These are phyloP conservation scores for Boletus pseudopeckii DNA, from an alignment of 768 basidiomycete genomes.

Conservation along the genomic window DNA sequence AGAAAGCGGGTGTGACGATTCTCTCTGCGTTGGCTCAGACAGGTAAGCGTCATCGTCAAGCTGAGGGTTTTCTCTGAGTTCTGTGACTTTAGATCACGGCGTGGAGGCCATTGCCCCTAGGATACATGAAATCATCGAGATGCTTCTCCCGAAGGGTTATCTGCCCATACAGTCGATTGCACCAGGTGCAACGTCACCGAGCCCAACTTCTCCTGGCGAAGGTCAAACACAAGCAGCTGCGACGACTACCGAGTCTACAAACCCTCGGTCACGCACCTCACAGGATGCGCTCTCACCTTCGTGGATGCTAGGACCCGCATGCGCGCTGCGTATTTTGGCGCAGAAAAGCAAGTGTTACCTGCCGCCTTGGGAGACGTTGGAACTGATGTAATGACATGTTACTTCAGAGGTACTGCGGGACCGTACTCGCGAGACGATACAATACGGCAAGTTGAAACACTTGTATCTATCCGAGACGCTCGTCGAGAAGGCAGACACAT, in stretches of 20 bases:
- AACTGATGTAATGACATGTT: neutral
- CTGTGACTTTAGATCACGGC: conserved; percentile 12
- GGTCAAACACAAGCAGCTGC: neutral
- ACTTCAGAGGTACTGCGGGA: conserved; percentile 11
- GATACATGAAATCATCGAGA: conserved; percentile 13
- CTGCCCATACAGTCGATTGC: neutral
- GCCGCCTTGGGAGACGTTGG: neutral
- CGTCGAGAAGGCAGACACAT: conserved; percentile 12
- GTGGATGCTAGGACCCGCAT: conserved; percentile 25
- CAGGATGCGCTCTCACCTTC: neutral
- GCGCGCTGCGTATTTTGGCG: conserved; percentile 19
- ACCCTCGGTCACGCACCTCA: neutral
- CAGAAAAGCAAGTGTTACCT: conserved; percentile 7
- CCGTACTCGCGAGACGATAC: neutral
- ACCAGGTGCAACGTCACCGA: neutral
- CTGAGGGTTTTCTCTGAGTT: neutral
- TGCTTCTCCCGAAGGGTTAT: conserved; percentile 16
- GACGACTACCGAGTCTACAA: neutral
- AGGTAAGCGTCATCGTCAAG: neutral
- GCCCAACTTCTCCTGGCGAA: neutral
- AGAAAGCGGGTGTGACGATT: conserved; percentile 23
- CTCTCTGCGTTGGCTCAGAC: conserved; percentile 23
- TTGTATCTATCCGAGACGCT: conserved; percentile 13
- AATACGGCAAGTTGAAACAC: conserved; percentile 18
- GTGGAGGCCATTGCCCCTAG: conserved; percentile 1